Evolutionary conservation across 306 rosid genomes (phyloP).

Genomic region (Vicia villosa): DNA sequence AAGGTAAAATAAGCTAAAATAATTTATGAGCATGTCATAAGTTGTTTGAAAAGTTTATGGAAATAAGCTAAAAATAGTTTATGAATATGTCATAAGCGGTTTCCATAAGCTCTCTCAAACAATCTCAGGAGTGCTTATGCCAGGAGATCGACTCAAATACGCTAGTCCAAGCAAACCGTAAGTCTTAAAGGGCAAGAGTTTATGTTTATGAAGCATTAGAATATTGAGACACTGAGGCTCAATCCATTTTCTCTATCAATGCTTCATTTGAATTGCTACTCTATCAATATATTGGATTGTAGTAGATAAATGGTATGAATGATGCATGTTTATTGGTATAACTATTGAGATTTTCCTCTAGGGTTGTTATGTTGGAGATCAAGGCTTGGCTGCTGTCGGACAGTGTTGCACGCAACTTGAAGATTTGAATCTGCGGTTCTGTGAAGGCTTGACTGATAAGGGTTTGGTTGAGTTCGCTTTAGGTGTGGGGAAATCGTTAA

Average conservation of each 20-base stretch:
- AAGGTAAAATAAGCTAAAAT: too few species aligned
- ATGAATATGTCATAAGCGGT: too few species aligned
- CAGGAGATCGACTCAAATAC: too few species aligned
- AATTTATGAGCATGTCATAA: too few species aligned
- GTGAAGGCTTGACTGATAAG: constrained; percentile 83
- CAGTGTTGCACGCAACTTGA: constrained; percentile 78
- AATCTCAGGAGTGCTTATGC: too few species aligned
- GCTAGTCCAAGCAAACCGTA: background rate
- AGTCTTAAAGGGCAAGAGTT: background rate
- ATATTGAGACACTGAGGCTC: background rate
- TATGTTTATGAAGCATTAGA: constrained; percentile 14
- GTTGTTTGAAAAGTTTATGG: too few species aligned
- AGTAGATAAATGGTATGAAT: background rate
- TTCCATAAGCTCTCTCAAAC: too few species aligned
- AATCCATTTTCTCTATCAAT: constrained; percentile 21
- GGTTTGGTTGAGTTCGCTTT: constrained; percentile 71
- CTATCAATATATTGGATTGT: background rate
- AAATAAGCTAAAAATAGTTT: too few species aligned
- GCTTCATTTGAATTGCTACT: constrained; percentile 17
- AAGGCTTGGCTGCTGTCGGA: constrained; percentile 83
- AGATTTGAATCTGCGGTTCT: constrained; percentile 87
- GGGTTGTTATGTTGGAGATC: constrained; percentile 99
- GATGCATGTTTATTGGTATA: constrained; percentile 21
- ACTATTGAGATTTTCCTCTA: constrained; percentile 39
- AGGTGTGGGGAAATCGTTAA: constrained; percentile 75